Base-by-base conservation (phyloP, 306 rosid genomes). In the Trifolium pratense region DNA sequence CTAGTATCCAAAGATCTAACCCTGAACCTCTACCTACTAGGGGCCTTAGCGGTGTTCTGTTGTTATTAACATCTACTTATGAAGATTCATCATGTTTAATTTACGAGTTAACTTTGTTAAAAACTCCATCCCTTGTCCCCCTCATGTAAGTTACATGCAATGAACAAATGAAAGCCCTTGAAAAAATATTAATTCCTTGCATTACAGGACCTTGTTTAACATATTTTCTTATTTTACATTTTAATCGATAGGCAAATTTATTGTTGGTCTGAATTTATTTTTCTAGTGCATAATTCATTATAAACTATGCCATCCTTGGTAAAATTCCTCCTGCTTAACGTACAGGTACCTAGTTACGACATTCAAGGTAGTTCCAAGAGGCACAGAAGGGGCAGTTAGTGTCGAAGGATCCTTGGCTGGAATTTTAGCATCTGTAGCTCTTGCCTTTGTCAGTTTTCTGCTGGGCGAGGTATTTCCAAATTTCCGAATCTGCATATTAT, bases 311-410 rank as follows among this genome's bases (percentile, higher is more conserved):
- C 51, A 32, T 14, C 34, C 43, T 18, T 21, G 31, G 20, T 66
- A 10, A 77, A 71, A 10, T 62, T 78, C 21, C 7, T 40, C 18
- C 3, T 39, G 29, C 20, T 73, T 25, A 59, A 83, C 79, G 65
- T 57, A 34, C 86, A 95, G 99, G 90, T 95, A 95, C 79, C 83
- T 95, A 70, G 91, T 95, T 42, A 94, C 97, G 6, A 88, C 95
- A 63, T 83, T 95, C 82, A 91, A 90, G 87, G 73, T 88, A 66
- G 99, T 95, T 78, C 97, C 97, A 71, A 86, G 97, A 82, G 99
- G 99, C 67, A 95, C 99, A 20, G 99, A 95, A 83, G 99, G 99
- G 71, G 99, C 97, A 21, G 87, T 95, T 68, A 95, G 99, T 78
- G 74, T 91, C 7, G 97, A 90, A 74, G 99, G 99, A 87, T 90